Evolutionary conservation across 2,329 filamentous ascomycete species (phyloP).

Genomic region (Magnaporthiopsis rhizophila): DNA sequence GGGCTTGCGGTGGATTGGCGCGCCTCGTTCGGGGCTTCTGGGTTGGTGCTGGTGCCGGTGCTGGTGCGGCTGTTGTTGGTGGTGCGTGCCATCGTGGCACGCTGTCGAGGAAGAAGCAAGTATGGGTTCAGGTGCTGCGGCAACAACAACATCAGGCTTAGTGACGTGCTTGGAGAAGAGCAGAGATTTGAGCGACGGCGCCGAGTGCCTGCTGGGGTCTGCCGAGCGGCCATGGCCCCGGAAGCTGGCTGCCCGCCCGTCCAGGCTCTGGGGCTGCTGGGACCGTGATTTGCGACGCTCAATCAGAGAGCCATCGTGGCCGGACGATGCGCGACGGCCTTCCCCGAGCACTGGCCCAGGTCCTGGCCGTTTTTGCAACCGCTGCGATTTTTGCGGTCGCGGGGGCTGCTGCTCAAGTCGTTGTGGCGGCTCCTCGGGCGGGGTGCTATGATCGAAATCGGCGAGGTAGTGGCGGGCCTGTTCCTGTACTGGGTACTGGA

Average conservation of each 20-base stretch:
- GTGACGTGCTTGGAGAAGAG: conserved; percentile 4
- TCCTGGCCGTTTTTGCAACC: not conserved
- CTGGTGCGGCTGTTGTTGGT: too few species aligned
- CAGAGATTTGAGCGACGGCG: conserved; percentile 2
- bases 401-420: not conserved
- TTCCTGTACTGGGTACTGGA: not conserved
- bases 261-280: too few species aligned
- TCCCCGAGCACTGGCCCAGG: not conserved
- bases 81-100: not conserved
- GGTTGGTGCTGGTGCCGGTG: too few species aligned
- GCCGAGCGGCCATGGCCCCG: not conserved
- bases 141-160: not conserved
- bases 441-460: not conserved
- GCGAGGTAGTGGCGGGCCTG: not conserved
- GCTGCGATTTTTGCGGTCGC: not conserved
- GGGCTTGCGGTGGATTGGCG: not conserved
- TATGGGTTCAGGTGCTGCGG: not conserved
- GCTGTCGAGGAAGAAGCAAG: not conserved
- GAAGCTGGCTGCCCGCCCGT: too few species aligned
- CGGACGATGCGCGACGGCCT: not conserved
- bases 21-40: not conserved
- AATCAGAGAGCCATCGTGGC: not conserved
- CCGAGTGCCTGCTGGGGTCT: not conserved
- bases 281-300: too few species aligned
- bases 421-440: not conserved